Evolutionary conservation across 441 rosid species (phyloP).

Genomic region (Hura crepitans): DNA sequence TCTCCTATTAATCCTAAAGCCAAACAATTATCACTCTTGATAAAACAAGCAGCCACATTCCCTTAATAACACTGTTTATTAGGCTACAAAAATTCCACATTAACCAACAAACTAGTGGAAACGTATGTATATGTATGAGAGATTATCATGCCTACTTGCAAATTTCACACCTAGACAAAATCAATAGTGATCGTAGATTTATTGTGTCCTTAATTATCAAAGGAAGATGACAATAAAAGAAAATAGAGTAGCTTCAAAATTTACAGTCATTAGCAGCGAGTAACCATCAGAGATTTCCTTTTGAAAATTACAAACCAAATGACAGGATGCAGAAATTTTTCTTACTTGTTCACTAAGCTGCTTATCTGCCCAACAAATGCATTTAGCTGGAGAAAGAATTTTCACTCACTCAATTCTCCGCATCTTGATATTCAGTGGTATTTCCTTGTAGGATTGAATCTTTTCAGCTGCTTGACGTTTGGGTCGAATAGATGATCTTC

Average conservation of each 20-base stretch:
- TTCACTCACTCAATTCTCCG: slow-evolving; percentile 36
- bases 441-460: slow-evolving; percentile 61
- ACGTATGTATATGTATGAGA: background rate
- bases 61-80: background rate
- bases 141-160: background rate
- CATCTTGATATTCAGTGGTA: slow-evolving; percentile 50
- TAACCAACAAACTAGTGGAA: background rate
- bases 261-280: slow-evolving; percentile 19
- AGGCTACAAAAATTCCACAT: background rate
- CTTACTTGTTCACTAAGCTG: slow-evolving; percentile 4
- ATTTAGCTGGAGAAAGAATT: background rate
- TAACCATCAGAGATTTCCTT: background rate
- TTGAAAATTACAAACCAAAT: background rate
- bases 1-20: background rate
- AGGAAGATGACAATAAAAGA: background rate
- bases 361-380: slow-evolving; percentile 17
- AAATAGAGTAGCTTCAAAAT: background rate
- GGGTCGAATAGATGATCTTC: slow-evolving; percentile 49
- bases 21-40: no score
- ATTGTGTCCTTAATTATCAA: slow-evolving; percentile 10
- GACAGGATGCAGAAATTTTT: slow-evolving; percentile 2
- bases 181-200: background rate
- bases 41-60: no score
- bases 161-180: background rate
- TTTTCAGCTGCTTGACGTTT: slow-evolving; percentile 51